Base-by-base conservation (phyloP, 768 basidiomycete genomes). In the Asterophora lycoperdoides region DNA sequence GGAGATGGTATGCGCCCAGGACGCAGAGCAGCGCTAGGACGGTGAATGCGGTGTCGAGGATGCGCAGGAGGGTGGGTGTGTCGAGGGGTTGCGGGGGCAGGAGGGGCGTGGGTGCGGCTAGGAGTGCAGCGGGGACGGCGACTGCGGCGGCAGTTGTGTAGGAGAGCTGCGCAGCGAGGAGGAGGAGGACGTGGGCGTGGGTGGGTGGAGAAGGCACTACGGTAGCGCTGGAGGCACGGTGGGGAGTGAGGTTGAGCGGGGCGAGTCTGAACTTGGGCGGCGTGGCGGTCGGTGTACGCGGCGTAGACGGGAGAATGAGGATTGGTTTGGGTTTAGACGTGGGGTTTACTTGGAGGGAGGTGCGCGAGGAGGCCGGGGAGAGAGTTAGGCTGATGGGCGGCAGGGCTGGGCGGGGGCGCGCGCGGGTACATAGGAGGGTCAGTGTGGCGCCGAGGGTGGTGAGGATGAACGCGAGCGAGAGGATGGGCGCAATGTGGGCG, bases 381-480 rank as follows among this genome's bases (percentile, higher is more conserved):
- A 45, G 46, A 8, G 33, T 55, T 26, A 50, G 34, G 10, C 15
- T 39, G 10, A 46, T 26, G n/a, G 45, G 30, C 13, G 30, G 13
- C 8, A 9, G 19, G n/a, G 32, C 18, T 15, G 7, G 42, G 2
- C 17, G 28, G 1, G 37, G 40, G 28, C 13, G 13, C 23, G 23
- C 23, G 28, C 14, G 37, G 33, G 39, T 33, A 5, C 13, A 10
- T 13, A 4, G 20, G 28, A 52, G 44, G 10, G 46, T 20, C 34
- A 39, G 19, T 2, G 54, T 46, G 4, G 41, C 39, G 2, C 36
- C 38, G 23, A 56, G 33, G 4, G 51, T 49, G 23, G 45, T 19
- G 15, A 52, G 40, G 5, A 44, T 39, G 33, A 47, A 56, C 9
- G 33, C 44, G 28, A 56, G 51, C 15, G 34, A 43, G 8, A 52